Percentiles rank a stretch among this genome's conserved stretches.
phyloP scores from a whole-genome alignment of 257 asterid species.

The Solanum chiquidenum region DNA sequence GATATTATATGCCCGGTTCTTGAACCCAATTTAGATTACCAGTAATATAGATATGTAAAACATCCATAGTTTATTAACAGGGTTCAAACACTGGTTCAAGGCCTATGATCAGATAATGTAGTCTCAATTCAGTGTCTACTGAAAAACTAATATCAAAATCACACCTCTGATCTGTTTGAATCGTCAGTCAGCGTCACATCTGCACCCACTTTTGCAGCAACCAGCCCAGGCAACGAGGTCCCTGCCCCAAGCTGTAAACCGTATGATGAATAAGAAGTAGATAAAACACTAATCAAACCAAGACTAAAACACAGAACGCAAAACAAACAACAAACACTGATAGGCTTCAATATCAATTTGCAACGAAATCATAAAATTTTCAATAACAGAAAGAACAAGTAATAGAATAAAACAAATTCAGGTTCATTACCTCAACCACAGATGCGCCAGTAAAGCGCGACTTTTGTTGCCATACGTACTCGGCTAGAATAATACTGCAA shows the following conservation, averaged over 20 bases:
- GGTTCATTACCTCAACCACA: constrained; percentile 64
- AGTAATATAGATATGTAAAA: not conserved
- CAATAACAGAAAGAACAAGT: not conserved
- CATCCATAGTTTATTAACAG: not conserved
- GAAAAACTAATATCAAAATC: not conserved
- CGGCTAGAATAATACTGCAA: constrained; percentile 78
- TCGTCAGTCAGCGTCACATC: constrained; percentile 75
- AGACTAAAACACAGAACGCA: not conserved
- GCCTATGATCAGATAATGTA: not conserved
- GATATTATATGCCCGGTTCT: not conserved
- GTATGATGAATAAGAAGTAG: not conserved
- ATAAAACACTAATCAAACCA: not conserved
- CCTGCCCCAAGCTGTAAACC: constrained; percentile 82
- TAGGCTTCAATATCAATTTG: not conserved
- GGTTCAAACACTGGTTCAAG: not conserved
- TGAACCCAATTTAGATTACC: not conserved
- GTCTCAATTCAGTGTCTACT: not conserved
- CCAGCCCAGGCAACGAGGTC: constrained; percentile 89
- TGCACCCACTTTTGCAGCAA: constrained; percentile 90
- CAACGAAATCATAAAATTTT: not conserved
- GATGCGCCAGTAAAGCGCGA: constrained; percentile 56
- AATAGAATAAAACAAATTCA: not conserved
- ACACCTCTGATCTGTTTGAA: constrained; percentile 53
- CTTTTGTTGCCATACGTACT: constrained; percentile 81
- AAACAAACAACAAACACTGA: not conserved